phyloP scores from a whole-genome alignment of 192 early-diverging fungal species.

The Entomortierella lignicola region DNA sequence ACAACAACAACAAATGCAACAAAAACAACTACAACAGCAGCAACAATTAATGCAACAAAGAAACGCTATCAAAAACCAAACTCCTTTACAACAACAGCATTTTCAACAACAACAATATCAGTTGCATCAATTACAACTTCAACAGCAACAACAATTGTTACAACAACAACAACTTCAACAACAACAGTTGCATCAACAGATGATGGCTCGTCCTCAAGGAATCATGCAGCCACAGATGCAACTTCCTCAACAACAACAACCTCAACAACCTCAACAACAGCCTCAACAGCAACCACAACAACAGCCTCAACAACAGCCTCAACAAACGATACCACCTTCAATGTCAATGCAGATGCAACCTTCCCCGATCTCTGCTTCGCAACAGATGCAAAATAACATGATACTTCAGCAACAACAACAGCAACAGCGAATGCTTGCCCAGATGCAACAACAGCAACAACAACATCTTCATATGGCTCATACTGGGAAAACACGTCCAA shows the following conservation, averaged over 20 bases:
- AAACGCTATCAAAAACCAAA: conserved; percentile 6
- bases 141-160: conserved; percentile 15
- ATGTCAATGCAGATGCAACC: conserved; percentile 14
- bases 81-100: conserved; percentile 23
- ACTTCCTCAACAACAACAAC: not conserved
- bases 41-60: conserved; percentile 7
- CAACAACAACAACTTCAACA: conserved; percentile 27
- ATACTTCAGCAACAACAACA: conserved; percentile 21
- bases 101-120: conserved; percentile 22
- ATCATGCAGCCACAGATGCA: conserved; percentile 3
- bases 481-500: conserved; percentile 8
- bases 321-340: not conserved
- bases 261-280: not conserved
- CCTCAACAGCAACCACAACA: conserved; percentile 1
- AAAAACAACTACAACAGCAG: conserved; percentile 23
- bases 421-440: conserved; percentile 18
- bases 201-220: conserved; percentile 21
- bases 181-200: conserved; percentile 34
- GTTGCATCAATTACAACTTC: conserved; percentile 17
- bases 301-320: not conserved
- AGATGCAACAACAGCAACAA: conserved; percentile 26
- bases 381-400: conserved; percentile 31
- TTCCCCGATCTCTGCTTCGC: conserved; percentile 9
- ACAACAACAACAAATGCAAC: conserved; percentile 20
- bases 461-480: conserved; percentile 24